Evolutionary conservation across 345 rosid genomes (phyloP), one percentile per base, ranked within the genome.

Genomic region (Eucalyptus decipiens): DNA sequence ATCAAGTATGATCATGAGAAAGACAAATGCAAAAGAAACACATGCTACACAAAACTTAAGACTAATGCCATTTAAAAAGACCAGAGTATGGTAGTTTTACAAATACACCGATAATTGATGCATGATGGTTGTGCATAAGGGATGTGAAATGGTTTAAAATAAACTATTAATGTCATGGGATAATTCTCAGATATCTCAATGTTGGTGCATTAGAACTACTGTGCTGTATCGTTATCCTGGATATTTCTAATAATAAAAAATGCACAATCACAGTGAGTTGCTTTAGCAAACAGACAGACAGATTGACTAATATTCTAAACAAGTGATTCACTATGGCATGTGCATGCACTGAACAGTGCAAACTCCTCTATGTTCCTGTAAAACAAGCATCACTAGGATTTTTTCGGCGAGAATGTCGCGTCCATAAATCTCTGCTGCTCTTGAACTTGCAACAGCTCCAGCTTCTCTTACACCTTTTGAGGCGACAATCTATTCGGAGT

Each of bases 381-480:
- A n/a, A 54, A 24, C 30, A 90, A 88, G 85, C 76, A 28, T 93
- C 88, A 92, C 99, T 94, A 97, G 99, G 87, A 97, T 88, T 54
- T 97, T 97, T 88, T 95, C 94, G 9, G 93, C 93, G 80, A 97
- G 96, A 92, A 97, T 91, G 90, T 94, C 91, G 8, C 97, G 97
- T 86, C 98, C 99, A 60, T 97, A 97, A 48, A 97, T 94, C 91
- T 93, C 92, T 87, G 99, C 99, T 87, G 99, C 99, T 80, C 96
- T 95, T 88, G 96, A 93, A 92, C 99, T 97, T n/a, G 99, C 99
- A 13, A 97, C 88, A 80, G 99, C 99, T 48, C 97, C 99, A 37
- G 92, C 89, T 69, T 95, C 96, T 87, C 92, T 95, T 90, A 89
- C 62, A 10, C 95, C 94, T 52, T 91, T 92, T 45, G 93, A 92